phyloP scores from a whole-genome alignment of 768 basidiomycete genomes.

The Leccinum arenicola region DNA sequence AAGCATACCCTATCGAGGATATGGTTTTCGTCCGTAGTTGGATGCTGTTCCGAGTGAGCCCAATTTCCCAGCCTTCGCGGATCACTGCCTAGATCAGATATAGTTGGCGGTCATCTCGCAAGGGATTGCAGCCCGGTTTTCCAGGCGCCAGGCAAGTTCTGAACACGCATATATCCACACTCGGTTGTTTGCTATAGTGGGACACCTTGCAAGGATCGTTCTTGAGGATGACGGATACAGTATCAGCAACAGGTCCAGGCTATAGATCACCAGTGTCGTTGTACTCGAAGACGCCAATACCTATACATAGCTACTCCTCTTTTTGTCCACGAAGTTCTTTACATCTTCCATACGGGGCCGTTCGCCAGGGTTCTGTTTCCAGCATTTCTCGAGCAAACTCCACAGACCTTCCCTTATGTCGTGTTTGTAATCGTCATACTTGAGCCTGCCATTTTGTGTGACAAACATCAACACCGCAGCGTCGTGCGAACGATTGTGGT shows the following conservation, averaged over 20 bases:
- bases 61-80: background rate
- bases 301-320: conserved; percentile 16
- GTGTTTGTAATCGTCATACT: conserved; percentile 17
- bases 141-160: conserved; percentile 85
- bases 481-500: conserved; percentile 14
- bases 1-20: conserved; percentile 71
- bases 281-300: background rate
- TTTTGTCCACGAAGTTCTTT: conserved; percentile 18
- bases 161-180: conserved; percentile 57
- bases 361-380: conserved; percentile 11
- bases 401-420: conserved; percentile 21
- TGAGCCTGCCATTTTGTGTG: conserved; percentile 10
- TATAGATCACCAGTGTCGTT: conserved; percentile 17
- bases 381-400: conserved; percentile 19
- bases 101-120: conserved; percentile 81
- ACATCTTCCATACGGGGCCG: conserved; percentile 16
- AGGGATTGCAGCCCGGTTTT: conserved; percentile 86
- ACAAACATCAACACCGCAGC: conserved; percentile 19
- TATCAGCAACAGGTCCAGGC: conserved; percentile 23
- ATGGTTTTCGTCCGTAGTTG: conserved; percentile 83
- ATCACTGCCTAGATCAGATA: conserved; percentile 3
- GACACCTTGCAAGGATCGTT: conserved; percentile 56
- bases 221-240: conserved; percentile 52
- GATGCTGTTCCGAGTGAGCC: conserved; percentile 75
- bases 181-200: conserved; percentile 56